Conservation (phyloP, 306 rosid species). For the Crotalaria pallida region DNA sequence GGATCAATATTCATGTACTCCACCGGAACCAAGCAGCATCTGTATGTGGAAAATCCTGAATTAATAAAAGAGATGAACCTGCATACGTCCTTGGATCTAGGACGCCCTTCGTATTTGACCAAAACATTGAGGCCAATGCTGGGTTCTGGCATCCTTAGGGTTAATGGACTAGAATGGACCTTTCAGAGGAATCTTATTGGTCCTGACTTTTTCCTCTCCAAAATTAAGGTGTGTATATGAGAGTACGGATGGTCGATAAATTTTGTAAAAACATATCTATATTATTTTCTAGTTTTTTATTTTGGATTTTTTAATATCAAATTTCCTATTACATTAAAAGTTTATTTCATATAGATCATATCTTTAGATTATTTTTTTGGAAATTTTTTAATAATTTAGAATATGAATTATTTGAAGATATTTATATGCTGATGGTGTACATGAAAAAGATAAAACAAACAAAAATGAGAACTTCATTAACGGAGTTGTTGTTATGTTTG, state of each 20-base stretch:
- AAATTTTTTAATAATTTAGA: too few relatives aligned
- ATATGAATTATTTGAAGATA: not conserved
- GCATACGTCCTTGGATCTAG: conserved; percentile 15
- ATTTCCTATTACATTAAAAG: too few relatives aligned
- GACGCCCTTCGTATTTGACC: conserved; percentile 20
- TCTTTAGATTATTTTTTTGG: too few relatives aligned
- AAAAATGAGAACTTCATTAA: not conserved
- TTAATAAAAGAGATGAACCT: conserved; percentile 15
- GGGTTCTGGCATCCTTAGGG: conserved; percentile 23
- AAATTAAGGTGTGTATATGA: conserved; percentile 25
- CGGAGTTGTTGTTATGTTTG: not conserved
- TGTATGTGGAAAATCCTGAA: conserved; percentile 22
- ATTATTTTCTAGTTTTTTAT: too few relatives aligned
- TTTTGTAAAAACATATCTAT: too few relatives aligned
- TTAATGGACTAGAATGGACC: conserved; percentile 17
- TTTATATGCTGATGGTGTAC: not conserved
- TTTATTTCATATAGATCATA: too few relatives aligned
- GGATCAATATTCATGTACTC: conserved; percentile 29
- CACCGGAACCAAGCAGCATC: conserved; percentile 27
- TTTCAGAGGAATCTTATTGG: conserved; percentile 36
- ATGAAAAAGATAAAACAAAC: too few relatives aligned
- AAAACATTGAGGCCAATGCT: conserved; percentile 22
- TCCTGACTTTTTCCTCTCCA: conserved; percentile 32
- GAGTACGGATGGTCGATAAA: too few relatives aligned
- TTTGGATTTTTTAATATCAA: too few relatives aligned